Evolutionary conservation across 192 early-diverging fungal species (phyloP).

Genomic region (Funneliformis mosseae): DNA sequence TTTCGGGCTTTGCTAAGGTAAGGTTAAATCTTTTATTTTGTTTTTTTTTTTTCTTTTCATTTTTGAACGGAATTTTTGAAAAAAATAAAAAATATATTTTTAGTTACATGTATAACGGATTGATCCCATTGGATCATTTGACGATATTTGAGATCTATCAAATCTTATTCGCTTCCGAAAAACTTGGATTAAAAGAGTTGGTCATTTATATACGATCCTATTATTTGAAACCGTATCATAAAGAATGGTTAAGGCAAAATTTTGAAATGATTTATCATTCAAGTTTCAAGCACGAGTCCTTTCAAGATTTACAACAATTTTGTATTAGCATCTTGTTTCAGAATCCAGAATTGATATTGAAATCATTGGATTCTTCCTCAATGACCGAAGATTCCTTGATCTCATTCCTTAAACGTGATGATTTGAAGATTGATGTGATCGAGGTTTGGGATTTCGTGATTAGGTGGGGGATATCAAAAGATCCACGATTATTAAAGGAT

Average conservation of each 20-base stretch:
- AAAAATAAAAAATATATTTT: too few species aligned
- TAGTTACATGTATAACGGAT: conserved; percentile 6
- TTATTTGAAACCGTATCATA: background rate
- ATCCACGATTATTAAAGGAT: background rate
- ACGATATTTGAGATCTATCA: background rate
- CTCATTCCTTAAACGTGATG: background rate
- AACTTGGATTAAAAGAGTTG: background rate
- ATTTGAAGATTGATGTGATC: background rate
- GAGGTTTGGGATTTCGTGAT: conserved; percentile 5
- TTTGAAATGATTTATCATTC: background rate
- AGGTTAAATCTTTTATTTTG: background rate
- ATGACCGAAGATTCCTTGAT: background rate
- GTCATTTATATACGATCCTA: background rate
- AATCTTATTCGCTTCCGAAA: background rate
- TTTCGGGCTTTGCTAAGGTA: background rate
- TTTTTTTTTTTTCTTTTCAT: background rate
- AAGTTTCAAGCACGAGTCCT: background rate
- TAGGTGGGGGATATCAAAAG: background rate
- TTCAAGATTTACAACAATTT: background rate
- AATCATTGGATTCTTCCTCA: background rate
- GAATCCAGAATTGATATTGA: background rate
- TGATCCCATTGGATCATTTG: background rate
- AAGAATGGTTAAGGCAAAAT: background rate
- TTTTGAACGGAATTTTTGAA: too few species aligned
- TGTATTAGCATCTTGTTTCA: background rate